Evolutionary conservation across 371 early-diverging fungal genomes (phyloP).

Genomic region (Batkoa obscura): DNA sequence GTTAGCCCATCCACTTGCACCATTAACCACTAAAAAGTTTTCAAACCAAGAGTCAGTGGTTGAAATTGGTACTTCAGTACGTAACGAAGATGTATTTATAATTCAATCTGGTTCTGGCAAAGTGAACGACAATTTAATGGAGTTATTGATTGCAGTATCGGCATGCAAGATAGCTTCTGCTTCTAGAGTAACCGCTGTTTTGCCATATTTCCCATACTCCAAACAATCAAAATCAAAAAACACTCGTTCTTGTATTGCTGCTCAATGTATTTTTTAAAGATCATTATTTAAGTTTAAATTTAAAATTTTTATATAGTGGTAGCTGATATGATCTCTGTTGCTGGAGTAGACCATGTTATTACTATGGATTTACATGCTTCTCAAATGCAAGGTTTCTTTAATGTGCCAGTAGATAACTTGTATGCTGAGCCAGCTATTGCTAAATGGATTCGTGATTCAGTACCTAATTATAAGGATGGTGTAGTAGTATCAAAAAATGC

Average conservation of each 20-base stretch:
- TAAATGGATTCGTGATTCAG: constrained; percentile 69
- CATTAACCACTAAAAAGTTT: constrained; percentile 51
- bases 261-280: constrained; percentile 43
- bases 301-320: constrained; percentile 32
- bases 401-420: constrained; percentile 86
- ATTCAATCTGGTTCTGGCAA: constrained; percentile 78
- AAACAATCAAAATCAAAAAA: constrained; percentile 95
- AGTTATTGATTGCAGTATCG: constrained; percentile 88
- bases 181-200: constrained; percentile 32
- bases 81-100: constrained; percentile 90
- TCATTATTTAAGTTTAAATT: neutral
- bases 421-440: constrained; percentile 83
- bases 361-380: constrained; percentile 88
- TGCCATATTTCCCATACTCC: constrained; percentile 94
- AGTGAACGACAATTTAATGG: constrained; percentile 92
- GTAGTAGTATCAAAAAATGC: constrained; percentile 92
- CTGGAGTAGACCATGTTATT: constrained; percentile 93
- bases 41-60: constrained; percentile 56
- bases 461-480: constrained; percentile 50
- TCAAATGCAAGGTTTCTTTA: constrained; percentile 95
- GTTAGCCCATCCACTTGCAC: constrained; percentile 53
- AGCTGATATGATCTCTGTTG: constrained; percentile 84
- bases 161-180: constrained; percentile 45
- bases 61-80: constrained; percentile 60
- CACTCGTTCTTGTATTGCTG: constrained; percentile 80